Evolutionary conservation across 2,329 filamentous ascomycete species (phyloP), one percentile per base, ranked within the genome.

Genomic region (Simplicillium aogashimaense): DNA sequence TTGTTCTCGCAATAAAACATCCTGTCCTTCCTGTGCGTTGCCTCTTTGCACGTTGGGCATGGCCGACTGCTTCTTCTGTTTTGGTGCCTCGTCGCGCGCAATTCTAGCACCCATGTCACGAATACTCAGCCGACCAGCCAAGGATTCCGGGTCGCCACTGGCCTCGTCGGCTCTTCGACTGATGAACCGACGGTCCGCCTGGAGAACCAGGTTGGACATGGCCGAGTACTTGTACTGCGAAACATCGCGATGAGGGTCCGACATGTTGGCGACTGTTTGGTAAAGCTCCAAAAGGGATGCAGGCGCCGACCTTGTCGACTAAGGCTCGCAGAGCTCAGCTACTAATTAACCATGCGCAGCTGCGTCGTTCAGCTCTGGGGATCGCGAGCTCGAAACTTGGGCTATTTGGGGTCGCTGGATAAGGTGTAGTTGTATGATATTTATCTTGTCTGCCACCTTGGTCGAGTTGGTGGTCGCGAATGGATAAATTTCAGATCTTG

Each of bases 181-280:
- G 54, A 94, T 83, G 61, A 98, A 97, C 54, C 92, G 83, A 68
- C 89, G 83, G 72, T 98, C 92, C 70, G 88, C 89, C 85, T 98
- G 92, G 78, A 98, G 86, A 60, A 98, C 92, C 87, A 98, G 83
- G 80, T 98, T 98, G 70, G 92, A 98, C 92, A 98, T 97, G 64
- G 86, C 88, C 80, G 88, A 88, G 78, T 95, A 95, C 67, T 95
- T 95, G 77, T 94, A 95, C 67, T 95, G 89, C 65, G 87, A 89
- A 56, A 94, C 85, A 83, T 92, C 79, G 65, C 77, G 78, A 57
- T 81, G 72, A 63, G 78, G 72, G 62, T 81, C 84, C 63, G 83
- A 74, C 86, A 90, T 89, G 43, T 60, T 73, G 61, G 50, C 57
- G 55, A 53, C 47, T 47, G 44, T 39, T 50, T 50, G 35, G 18